Evolutionary conservation across 495 filamentous ascomycete species (phyloP), one percentile per base, ranked within the genome.

Genomic region (Penicillium daleae): DNA sequence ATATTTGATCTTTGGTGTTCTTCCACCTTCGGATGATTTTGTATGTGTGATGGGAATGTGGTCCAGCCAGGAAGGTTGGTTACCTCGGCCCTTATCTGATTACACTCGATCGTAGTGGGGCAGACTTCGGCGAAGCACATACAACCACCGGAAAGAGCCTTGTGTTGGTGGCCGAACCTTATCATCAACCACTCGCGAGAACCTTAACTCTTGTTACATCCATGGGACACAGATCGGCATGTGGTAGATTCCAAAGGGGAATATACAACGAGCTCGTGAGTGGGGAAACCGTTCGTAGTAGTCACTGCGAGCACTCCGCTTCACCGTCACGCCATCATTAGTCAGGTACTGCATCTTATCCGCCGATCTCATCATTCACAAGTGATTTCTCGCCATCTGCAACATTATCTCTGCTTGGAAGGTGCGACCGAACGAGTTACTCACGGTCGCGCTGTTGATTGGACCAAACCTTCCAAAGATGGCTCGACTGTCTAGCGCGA

Each of bases 251-350:
- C 17, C 24, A 4, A 29, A 15, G 24, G 24, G 26, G 29, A 6
- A 29, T 15, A 4, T 15, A 8, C 24, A 50, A 29, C 13, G 17
- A 17, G 13, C 15, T 29, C 26, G 3, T 13, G 13, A 24, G 8
- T 27, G 40, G 0, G 15, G 9, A 50, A 50, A 2, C 1, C 22
- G 29, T 6, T 26, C 13, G 12, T 2, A 17, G 46, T 27, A 2
- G 10, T 8, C 24, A 15, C 7, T 15, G 46, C 15, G 35, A 27
- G n/a, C 13, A 6, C 12, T 22, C 46, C 9, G 40, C 40, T 13
- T 44, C 6, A 13, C n/a, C 40, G 19, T 50, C 46, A 50, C 46
- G 46, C 46, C 46, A 50, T 50, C 10, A n/a, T 50, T 50, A n/a
- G 46, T 50, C 9, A 15, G 46, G 27, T 12, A 26, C 13, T 6